Evolutionary conservation across 2,329 filamentous ascomycete species (phyloP).

Genomic region (Penicillium sp.): DNA sequence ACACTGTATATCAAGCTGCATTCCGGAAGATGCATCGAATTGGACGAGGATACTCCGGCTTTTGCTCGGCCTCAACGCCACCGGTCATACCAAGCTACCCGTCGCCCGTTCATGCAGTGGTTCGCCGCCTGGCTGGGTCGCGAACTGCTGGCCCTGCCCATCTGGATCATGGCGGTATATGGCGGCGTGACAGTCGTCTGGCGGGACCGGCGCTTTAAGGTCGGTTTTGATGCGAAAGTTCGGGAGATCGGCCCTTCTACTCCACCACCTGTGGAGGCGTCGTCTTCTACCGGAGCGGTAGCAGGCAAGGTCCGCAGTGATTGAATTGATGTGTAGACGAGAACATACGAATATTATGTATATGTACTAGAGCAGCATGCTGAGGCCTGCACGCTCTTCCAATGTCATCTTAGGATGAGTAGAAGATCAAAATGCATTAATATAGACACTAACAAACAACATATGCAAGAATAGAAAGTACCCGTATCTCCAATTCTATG

Average conservation of each 20-base stretch:
- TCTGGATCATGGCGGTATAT: constrained; percentile 87
- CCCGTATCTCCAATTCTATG: constrained; percentile 15
- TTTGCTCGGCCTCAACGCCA: constrained; percentile 60
- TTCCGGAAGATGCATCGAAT: constrained; percentile 65
- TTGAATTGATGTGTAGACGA: constrained; percentile 17
- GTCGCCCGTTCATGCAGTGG: constrained; percentile 67
- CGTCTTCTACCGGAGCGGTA: constrained; percentile 16
- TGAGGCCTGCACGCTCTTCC: not conserved
- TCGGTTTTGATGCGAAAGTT: constrained; percentile 81
- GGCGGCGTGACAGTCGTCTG: constrained; percentile 85
- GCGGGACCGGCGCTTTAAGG: constrained; percentile 78
- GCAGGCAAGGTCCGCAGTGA: constrained; percentile 19
- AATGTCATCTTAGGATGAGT: not conserved
- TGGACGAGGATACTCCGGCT: constrained; percentile 68
- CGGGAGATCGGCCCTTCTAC: constrained; percentile 48
- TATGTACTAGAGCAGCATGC: constrained; percentile 8
- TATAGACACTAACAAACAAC: constrained; percentile 10
- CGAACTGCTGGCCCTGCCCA: constrained; percentile 76
- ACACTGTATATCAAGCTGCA: constrained; percentile 71
- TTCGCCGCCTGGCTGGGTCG: constrained; percentile 78
- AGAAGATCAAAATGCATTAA: constrained; percentile 5
- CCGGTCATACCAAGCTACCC: constrained; percentile 40
- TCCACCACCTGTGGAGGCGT: constrained; percentile 18
- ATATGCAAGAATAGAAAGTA: constrained; percentile 7
- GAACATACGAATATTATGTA: constrained; percentile 5